These are phyloP conservation scores for Torulaspora gathmanii DNA, from an alignment of 805 yeast genomes.

Conservation along the genomic window DNA sequence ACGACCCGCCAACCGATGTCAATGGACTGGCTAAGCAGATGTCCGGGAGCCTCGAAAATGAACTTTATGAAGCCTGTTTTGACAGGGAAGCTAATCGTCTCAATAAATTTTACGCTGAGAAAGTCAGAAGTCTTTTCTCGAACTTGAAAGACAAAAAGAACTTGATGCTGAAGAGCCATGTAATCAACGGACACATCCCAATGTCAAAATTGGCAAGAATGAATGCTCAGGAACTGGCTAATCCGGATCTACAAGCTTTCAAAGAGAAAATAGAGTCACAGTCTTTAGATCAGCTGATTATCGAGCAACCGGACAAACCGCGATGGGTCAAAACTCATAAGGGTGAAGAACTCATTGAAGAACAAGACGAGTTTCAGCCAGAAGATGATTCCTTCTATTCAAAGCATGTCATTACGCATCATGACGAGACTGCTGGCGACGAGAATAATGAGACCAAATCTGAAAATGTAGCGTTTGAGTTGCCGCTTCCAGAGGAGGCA, in stretches of 20 bases:
- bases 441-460: neutral
- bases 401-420: conserved; percentile 19
- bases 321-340: conserved; percentile 76
- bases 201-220: conserved; percentile 57
- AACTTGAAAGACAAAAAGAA: conserved; percentile 57
- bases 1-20: conserved; percentile 33
- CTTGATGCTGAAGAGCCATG: conserved; percentile 49
- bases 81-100: conserved; percentile 23
- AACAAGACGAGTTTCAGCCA: conserved; percentile 36
- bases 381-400: conserved; percentile 34
- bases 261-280: conserved; percentile 70
- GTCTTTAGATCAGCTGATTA: conserved; percentile 61
- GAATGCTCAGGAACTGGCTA: conserved; percentile 69
- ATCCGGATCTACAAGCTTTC: conserved; percentile 65
- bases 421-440: neutral
- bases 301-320: conserved; percentile 56
- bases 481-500: neutral
- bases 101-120: conserved; percentile 49
- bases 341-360: conserved; percentile 79
- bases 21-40: conserved; percentile 39
- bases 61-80: conserved; percentile 40
- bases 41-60: conserved; percentile 51
- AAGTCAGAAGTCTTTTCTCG: conserved; percentile 61
- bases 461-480: neutral
- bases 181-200: conserved; percentile 50